phyloP scores from a whole-genome alignment of 805 yeast genomes.

The Lipomyces yamanashiensis region DNA sequence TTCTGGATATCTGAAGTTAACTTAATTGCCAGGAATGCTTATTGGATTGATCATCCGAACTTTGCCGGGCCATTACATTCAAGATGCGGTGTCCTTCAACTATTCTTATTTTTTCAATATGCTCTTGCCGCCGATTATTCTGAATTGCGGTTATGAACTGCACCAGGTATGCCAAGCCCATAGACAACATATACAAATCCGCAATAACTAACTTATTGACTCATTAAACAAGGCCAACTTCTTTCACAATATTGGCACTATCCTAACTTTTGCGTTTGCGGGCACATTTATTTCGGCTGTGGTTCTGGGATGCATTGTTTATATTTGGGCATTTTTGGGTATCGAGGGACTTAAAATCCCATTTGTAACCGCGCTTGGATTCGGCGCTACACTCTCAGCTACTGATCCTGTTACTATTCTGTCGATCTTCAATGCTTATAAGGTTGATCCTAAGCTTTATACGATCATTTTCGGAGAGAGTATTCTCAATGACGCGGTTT shows the following conservation, averaged over 20 bases:
- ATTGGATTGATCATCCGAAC: slow-evolving; percentile 89
- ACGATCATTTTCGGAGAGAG: slow-evolving; percentile 98
- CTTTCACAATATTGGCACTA: slow-evolving; percentile 88
- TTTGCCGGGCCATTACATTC: slow-evolving; percentile 95
- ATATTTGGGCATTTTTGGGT: slow-evolving; percentile 89
- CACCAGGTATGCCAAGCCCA: slow-evolving; percentile 53
- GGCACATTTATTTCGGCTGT: slow-evolving; percentile 93
- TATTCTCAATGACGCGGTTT: slow-evolving; percentile 92
- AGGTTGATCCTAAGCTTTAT: slow-evolving; percentile 96
- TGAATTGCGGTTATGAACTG: slow-evolving; percentile 96
- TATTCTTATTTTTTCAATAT: slow-evolving; percentile 93
- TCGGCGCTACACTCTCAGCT: slow-evolving; percentile 97
- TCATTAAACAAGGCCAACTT: slow-evolving; percentile 67
- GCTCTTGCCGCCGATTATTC: slow-evolving; percentile 90
- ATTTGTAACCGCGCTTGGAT: slow-evolving; percentile 95
- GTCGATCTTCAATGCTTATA: slow-evolving; percentile 94
- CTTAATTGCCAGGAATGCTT: slow-evolving; percentile 44
- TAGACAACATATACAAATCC: neutral
- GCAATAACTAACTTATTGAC: neutral
- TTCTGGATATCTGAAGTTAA: neutral
- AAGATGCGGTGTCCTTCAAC: slow-evolving; percentile 93
- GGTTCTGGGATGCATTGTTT: slow-evolving; percentile 70
- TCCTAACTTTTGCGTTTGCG: slow-evolving; percentile 91
- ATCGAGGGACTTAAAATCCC: slow-evolving; percentile 85
- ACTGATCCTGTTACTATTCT: slow-evolving; percentile 98